Evolutionary conservation across 805 yeast genomes (phyloP).

Genomic region (Lachancea cidri): DNA sequence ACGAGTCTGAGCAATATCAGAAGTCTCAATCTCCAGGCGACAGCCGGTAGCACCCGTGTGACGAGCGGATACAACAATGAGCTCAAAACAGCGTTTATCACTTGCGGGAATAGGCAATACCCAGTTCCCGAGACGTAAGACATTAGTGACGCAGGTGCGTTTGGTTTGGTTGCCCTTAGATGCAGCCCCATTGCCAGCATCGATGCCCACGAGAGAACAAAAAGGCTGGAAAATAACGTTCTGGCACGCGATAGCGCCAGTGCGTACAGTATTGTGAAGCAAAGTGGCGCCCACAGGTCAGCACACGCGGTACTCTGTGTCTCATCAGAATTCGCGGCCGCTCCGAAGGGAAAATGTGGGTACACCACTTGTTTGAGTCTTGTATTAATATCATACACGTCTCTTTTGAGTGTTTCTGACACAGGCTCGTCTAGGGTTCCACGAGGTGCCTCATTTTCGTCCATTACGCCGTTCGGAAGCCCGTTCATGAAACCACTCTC

Average conservation of each 20-base stretch:
- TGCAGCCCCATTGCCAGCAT: constrained; percentile 29
- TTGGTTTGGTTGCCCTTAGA: constrained; percentile 24
- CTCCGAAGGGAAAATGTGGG: constrained; percentile 24
- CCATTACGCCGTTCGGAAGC: background rate
- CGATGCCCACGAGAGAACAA: constrained; percentile 29
- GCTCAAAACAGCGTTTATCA: constrained; percentile 23
- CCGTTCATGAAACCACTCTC: background rate
- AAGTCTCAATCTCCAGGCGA: constrained; percentile 16
- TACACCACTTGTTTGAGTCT: constrained; percentile 32
- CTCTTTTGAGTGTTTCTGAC: constrained; percentile 27
- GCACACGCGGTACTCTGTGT: constrained; percentile 9
- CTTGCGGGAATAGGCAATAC: constrained; percentile 33
- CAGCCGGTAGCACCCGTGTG: constrained; percentile 12
- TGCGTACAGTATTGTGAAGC: constrained; percentile 28
- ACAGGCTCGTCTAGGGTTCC: constrained; percentile 34
- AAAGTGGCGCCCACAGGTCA: constrained; percentile 35
- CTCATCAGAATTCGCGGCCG: constrained; percentile 1
- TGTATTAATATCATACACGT: constrained; percentile 26
- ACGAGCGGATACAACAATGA: constrained; percentile 25
- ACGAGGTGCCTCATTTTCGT: constrained; percentile 9
- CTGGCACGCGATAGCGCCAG: constrained; percentile 26
- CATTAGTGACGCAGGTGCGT: constrained; percentile 20
- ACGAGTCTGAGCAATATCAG: constrained; percentile 16
- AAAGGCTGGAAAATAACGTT: constrained; percentile 29
- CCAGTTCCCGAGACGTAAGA: constrained; percentile 31